phyloP scores from a whole-genome alignment of 345 rosid genomes.

The Citrus maxima region DNA sequence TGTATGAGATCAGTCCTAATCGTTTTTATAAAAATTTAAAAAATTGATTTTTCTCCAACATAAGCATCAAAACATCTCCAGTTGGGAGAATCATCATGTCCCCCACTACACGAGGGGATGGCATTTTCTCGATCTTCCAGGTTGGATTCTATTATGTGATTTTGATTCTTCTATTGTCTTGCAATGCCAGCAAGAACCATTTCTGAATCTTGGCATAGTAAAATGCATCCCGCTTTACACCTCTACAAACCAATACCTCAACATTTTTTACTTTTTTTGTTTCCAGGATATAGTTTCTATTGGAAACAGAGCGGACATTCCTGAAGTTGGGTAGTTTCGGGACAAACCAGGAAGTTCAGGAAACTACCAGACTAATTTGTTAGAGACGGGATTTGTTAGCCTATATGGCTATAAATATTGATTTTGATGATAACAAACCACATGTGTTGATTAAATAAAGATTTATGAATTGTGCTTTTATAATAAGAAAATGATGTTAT shows the following conservation, averaged over 20 bases:
- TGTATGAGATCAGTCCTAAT: too few species aligned
- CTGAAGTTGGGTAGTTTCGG: conserved; percentile 51
- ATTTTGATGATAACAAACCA: too few species aligned
- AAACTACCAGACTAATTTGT: conserved; percentile 51
- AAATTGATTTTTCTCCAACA: too few species aligned
- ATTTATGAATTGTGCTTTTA: too few species aligned
- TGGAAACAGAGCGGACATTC: conserved; percentile 58
- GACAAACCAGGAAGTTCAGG: conserved; percentile 66
- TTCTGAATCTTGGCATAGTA: conserved; percentile 17
- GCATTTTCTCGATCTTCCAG: conserved; percentile 69
- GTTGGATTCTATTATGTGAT: conserved; percentile 41
- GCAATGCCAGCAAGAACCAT: conserved; percentile 45
- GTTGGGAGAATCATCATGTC: conserved; percentile 67
- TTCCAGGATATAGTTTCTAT: conserved; percentile 15
- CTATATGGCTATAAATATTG: too few species aligned
- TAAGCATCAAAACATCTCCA: conserved; percentile 57
- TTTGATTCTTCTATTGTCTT: conserved; percentile 55
- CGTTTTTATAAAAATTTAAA: too few species aligned
- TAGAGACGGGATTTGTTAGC: conserved; percentile 24
- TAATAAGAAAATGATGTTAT: too few species aligned
- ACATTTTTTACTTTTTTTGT: conserved; percentile 23
- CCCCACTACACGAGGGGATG: conserved; percentile 60
- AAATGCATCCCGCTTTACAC: conserved; percentile 43
- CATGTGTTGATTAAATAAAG: too few species aligned
- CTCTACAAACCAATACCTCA: conserved; percentile 62